Evolutionary conservation across 352 stramenopile species (phyloP), one percentile per base, ranked within the genome.

Genomic region (Halophytophthora batemanensis): DNA sequence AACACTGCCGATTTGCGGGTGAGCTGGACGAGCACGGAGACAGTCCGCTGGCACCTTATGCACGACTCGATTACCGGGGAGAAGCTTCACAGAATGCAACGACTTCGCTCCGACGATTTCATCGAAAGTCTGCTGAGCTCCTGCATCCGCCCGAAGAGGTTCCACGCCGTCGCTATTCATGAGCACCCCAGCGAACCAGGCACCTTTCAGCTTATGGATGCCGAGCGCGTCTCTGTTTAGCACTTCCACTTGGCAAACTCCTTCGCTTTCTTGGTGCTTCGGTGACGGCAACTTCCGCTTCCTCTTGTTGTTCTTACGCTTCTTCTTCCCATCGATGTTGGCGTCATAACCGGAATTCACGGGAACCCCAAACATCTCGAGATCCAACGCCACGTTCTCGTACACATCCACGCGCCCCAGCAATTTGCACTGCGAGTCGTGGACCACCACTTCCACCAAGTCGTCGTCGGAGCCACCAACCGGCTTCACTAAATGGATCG

Each of bases 361-460:
- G 6, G 54, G 48, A 1, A 54, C 55, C 14, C 80, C 81, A 53
- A 90, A 90, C 4, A 77, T 28, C 15, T 61, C 45, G 21, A 85
- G 56, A 40, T 89, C 59, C 7, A 91, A 25, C 5, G 59, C 40
- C 35, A 87, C 33, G 0, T 70, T 44, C 14, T 74, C 55, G 42
- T 77, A 86, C 7, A 90, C 77, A 2, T 76, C 61, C 10, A 91
- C 59, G 4, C 45, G 61, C 31, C 44, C 59, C 6, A 71, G 53
- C 4, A 92, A 51, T 38, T 84, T 87, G 61, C 74, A 92, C 51
- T 88, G 77, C 6, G 77, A 82, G 43, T 94, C 83, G 48, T 94
- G 83, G 21, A 94, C 59, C 29, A 91, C 73, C 49, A 86, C 67
- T 45, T 94, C 83, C 15, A 64, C 29, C 7, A 77, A 23, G 11